Base-by-base conservation (phyloP, 352 stramenopile genomes). In the Ophiocytium majus region DNA sequence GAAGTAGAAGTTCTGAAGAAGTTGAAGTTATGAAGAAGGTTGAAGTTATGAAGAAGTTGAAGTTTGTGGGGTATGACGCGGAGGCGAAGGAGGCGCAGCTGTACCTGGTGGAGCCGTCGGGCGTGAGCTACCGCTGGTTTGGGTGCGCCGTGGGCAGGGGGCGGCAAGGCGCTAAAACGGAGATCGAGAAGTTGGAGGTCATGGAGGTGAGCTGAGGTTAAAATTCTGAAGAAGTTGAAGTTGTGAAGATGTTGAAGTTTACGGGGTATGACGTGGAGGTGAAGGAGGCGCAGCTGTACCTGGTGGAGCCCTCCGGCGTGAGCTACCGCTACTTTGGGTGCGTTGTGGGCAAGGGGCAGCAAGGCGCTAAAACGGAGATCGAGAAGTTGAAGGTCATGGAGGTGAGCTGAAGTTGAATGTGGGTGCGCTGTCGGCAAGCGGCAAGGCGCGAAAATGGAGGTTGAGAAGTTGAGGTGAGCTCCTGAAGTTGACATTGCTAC, bases 281-380 rank as follows among this genome's bases (percentile, higher is more conserved):
- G 63, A 92, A 97, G 81, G 95, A 95, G 87, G 89, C 91, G 33
- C 93, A 92, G 83, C 89, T 98, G 76, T 95, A 98, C 91, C 92
- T 97, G 88, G 92, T 97, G 57, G 95, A 98, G 86, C 94, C 94
- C 0, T 98, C 97, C 84, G 92, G 92, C 5, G 90, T 90, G 50
- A 85, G 90, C 43, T 94, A 98, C 91, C 95, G 95, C 88, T 99
- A 98, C 91, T 98, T 96, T 86, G 97, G 96, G 31, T 97, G 93
- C 78, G 96, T 97, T 0, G 94, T 98, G 50, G 97, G 97, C 82
- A 98, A 99, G 92, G 97, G 97, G 64, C 93, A 97, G 86, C 71
- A 88, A 90, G 94, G 95, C 23, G 97, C 97, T 79, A 99, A 99
- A 92, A 99, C 97, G 84, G 97, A 99, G 91, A 97, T 99, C 85